Percentiles rank a stretch among this genome's conserved stretches.
Evolutionary conservation across 1,139 yeast species (phyloP).

Genomic region (Debaryomyces sp.): DNA sequence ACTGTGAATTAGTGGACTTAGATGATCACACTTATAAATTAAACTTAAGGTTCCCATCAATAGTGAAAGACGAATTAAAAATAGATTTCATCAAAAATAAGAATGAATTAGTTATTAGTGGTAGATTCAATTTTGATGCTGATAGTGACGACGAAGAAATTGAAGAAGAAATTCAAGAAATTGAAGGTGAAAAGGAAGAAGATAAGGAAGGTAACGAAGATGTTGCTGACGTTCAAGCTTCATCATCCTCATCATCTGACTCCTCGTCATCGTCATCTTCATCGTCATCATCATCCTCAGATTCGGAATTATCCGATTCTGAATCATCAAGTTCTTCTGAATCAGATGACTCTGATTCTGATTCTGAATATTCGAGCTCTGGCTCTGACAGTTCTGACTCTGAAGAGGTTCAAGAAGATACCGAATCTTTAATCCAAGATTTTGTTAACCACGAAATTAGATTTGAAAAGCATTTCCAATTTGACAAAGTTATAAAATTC

Average conservation of each 20-base stretch:
- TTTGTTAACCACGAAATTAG: conserved; percentile 44
- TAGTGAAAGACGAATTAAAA: conserved; percentile 46
- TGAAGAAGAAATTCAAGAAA: conserved; percentile 14
- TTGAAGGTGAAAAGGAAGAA: conserved; percentile 12
- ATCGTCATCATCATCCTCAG: conserved; percentile 16
- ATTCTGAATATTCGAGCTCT: conserved; percentile 6
- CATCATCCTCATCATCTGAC: conserved; percentile 11
- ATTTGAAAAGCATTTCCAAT: conserved; percentile 50
- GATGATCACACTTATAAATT: conserved; percentile 47
- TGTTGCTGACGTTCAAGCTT: conserved; percentile 5
- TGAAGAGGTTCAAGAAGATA: conserved; percentile 47
- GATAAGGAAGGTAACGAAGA: conserved; percentile 13
- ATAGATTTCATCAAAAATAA: conserved; percentile 45
- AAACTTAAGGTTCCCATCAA: conserved; percentile 47
- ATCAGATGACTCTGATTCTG: conserved; percentile 9
- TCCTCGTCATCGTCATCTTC: conserved; percentile 8
- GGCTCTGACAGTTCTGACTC: conserved; percentile 17
- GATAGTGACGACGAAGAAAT: conserved; percentile 21
- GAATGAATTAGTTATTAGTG: conserved; percentile 47
- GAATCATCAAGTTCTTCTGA: conserved; percentile 15
- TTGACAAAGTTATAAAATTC: conserved; percentile 44
- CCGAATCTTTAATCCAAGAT: conserved; percentile 41
- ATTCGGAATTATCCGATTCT: conserved; percentile 19
- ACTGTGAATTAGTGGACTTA: conserved; percentile 46
- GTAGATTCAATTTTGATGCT: conserved; percentile 41